Conservation (phyloP, 495 filamentous ascomycete species). For the Glarea lozoyensis region DNA sequence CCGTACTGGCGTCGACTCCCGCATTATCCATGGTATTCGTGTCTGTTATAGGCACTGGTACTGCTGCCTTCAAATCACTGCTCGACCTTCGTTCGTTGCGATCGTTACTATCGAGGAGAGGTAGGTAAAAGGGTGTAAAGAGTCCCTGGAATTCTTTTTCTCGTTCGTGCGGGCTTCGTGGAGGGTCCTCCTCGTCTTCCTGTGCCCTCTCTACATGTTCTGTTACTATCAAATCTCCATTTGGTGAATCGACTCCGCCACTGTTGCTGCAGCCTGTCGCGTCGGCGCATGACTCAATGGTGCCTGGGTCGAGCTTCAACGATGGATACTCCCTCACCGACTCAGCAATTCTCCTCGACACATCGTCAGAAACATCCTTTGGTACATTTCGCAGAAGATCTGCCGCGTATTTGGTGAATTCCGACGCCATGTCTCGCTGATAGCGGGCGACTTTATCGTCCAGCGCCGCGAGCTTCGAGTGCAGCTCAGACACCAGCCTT, state of each 20-base stretch:
- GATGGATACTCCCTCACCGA: slow-evolving; percentile 24
- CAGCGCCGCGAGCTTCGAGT: slow-evolving; percentile 39
- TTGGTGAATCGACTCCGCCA: neutral
- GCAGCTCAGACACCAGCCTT: slow-evolving; percentile 37
- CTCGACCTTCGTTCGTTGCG: slow-evolving; percentile 21
- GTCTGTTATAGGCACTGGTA: slow-evolving; percentile 5
- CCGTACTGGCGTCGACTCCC: slow-evolving; percentile 11
- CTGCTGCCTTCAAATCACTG: slow-evolving; percentile 6
- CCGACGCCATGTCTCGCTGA: slow-evolving; percentile 36
- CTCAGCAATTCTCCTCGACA: slow-evolving; percentile 33
- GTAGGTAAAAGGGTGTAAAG: slow-evolving; percentile 51
- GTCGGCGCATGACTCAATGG: slow-evolving; percentile 14
- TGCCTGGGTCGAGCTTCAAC: slow-evolving; percentile 7
- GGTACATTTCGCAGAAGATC: slow-evolving; percentile 35
- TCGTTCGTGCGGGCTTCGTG: slow-evolving; percentile 36
- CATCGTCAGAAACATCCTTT: slow-evolving; percentile 32
- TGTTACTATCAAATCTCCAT: slow-evolving; percentile 14
- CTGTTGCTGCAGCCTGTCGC: slow-evolving; percentile 1
- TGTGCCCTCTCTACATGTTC: slow-evolving; percentile 11
- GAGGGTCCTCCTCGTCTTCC: slow-evolving; percentile 9
- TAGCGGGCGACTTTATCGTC: slow-evolving; percentile 40
- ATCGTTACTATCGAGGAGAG: slow-evolving; percentile 41
- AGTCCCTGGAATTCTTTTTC: slow-evolving; percentile 50
- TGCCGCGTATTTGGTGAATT: slow-evolving; percentile 38
- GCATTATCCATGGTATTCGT: slow-evolving; percentile 8